Conservation (phyloP, 2,329 filamentous ascomycete genomes). For the Diaporthe aspalathi region DNA sequence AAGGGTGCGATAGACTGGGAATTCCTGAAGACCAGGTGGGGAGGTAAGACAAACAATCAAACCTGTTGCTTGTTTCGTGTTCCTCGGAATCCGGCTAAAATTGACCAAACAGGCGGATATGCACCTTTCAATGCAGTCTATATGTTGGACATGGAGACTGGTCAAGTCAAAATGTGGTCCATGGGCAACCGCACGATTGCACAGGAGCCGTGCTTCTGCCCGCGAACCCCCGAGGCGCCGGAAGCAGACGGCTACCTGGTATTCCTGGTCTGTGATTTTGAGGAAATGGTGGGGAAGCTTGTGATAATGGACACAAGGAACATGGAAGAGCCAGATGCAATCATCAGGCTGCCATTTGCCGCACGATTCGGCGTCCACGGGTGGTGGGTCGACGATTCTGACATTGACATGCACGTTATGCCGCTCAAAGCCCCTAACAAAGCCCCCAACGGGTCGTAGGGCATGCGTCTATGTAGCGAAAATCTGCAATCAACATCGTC, state of each 20-base stretch:
- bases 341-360: background rate
- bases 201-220: background rate
- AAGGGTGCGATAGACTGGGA: background rate
- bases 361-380: background rate
- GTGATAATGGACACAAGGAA: background rate
- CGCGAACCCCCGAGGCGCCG: background rate
- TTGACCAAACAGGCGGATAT: background rate
- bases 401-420: background rate
- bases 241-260: background rate
- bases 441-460: too few relatives aligned
- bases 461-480: too few relatives aligned
- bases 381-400: background rate
- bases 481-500: too few relatives aligned
- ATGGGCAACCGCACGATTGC: background rate
- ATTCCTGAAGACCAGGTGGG: background rate
- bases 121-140: background rate
- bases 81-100: background rate
- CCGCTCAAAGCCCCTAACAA: background rate
- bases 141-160: background rate
- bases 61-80: background rate
- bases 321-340: background rate
- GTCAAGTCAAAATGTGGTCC: background rate
- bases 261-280: background rate
- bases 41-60: background rate
- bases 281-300: background rate